phyloP scores from a whole-genome alignment of 1,139 yeast genomes.

The Debaryomyces udenii region DNA sequence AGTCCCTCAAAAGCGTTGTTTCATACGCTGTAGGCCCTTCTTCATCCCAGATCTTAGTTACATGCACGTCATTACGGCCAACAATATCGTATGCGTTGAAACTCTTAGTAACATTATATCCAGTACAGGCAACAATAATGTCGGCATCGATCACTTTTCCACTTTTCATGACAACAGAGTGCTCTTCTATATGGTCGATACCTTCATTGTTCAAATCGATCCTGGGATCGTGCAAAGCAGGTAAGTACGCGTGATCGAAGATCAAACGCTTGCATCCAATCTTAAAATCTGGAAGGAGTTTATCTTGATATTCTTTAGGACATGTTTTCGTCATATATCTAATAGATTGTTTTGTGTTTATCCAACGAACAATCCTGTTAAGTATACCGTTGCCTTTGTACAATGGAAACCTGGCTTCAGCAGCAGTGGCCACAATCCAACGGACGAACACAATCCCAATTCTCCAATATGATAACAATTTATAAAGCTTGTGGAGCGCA shows the following conservation, averaged over 20 bases:
- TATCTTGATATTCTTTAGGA: conserved; percentile 39
- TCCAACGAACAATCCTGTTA: conserved; percentile 31
- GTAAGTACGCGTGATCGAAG: conserved; percentile 41
- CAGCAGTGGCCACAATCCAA: conserved; percentile 29
- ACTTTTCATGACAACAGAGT: conserved; percentile 33
- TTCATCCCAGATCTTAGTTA: conserved; percentile 31
- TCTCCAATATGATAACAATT: conserved; percentile 28
- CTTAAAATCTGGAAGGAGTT: conserved; percentile 41
- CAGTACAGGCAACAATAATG: conserved; percentile 50
- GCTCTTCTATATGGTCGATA: conserved; percentile 31
- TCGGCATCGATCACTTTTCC: conserved; percentile 39
- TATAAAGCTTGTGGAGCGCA: conserved; percentile 25
- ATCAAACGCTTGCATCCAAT: conserved; percentile 49
- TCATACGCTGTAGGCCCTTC: conserved; percentile 42
- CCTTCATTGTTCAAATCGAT: conserved; percentile 29
- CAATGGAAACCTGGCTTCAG: conserved; percentile 42
- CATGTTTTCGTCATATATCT: conserved; percentile 34
- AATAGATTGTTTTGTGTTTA: conserved; percentile 23
- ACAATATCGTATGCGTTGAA: conserved; percentile 23
- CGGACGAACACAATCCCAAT: conserved; percentile 33
- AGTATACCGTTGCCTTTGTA: conserved; percentile 34
- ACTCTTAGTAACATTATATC: conserved; percentile 33
- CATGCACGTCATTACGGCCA: conserved; percentile 32
- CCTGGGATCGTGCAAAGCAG: conserved; percentile 36
- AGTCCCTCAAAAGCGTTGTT: conserved; percentile 35